A percentile compares a stretch with the other conserved stretches of the same genome.
These are phyloP conservation scores for Chlorella sp. DNA, from an alignment of 139 green algal species.

Conservation along the genomic window DNA sequence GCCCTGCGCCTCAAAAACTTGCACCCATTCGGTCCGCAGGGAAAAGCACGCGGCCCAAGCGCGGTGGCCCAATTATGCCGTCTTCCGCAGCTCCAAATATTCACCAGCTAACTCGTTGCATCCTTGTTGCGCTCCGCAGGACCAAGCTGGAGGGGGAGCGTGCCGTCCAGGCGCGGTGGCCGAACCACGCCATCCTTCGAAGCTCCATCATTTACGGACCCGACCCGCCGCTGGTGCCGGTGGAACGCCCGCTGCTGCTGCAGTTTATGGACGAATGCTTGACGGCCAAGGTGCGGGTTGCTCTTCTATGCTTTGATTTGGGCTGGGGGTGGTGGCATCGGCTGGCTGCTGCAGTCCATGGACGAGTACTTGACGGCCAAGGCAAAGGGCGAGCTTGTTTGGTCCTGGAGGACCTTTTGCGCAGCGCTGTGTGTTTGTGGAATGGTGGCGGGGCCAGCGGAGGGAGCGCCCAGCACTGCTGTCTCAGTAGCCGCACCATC, in stretches of 20 bases:
- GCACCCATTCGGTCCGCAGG: too few relatives aligned
- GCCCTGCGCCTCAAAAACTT: too few relatives aligned
- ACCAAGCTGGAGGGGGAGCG: constrained; percentile 78
- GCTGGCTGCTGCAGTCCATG: too few relatives aligned
- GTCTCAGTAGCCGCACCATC: not conserved
- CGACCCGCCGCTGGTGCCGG: constrained; percentile 52
- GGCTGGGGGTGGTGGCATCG: not conserved
- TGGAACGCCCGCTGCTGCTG: constrained; percentile 66
- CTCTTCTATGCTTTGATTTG: not conserved
- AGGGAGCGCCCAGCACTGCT: too few relatives aligned
- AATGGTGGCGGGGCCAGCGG: too few relatives aligned
- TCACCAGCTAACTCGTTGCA: too few relatives aligned
- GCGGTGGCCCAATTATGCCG: constrained; percentile 49
- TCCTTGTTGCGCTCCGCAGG: too few relatives aligned
- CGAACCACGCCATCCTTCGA: constrained; percentile 65
- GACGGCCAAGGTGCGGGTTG: not conserved
- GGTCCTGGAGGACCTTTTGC: not conserved
- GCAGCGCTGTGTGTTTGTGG: not conserved
- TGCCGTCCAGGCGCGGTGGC: constrained; percentile 39
- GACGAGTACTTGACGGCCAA: too few relatives aligned
- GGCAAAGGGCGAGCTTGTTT: not conserved
- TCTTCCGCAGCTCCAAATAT: constrained; percentile 70
- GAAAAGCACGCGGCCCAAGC: constrained; percentile 55
- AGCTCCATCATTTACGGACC: constrained; percentile 80
- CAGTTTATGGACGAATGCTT: constrained; percentile 70